phyloP scores from a whole-genome alignment of 139 green algal genomes.

The Tetradesmus lagerheimii region DNA sequence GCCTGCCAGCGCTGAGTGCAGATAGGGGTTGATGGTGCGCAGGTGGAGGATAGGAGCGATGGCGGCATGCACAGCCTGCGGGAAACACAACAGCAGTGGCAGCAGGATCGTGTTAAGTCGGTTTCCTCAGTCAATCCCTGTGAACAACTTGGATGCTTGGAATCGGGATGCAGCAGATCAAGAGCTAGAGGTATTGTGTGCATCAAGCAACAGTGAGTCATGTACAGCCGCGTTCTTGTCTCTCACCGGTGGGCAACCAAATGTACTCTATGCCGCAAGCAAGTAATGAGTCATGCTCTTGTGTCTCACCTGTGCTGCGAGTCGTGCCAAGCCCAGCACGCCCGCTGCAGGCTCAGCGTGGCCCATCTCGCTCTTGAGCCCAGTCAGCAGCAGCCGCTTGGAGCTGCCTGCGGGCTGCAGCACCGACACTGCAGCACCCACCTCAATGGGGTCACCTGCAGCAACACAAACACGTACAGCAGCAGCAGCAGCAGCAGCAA shows the following conservation, averaged over 20 bases:
- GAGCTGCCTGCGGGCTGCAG: not conserved
- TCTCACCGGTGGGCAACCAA: no score
- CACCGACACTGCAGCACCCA: conserved; percentile 65
- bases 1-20: conserved; percentile 47
- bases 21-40: conserved; percentile 75
- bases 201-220: no score
- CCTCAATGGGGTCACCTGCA: conserved; percentile 37
- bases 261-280: no score
- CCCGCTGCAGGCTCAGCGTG: conserved; percentile 70
- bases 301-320: conserved; percentile 38
- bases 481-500: not conserved
- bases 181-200: no score
- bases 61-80: conserved; percentile 10
- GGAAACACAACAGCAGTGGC: not conserved
- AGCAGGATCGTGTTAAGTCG: no score
- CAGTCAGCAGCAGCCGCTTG: conserved; percentile 47
- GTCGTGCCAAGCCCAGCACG: conserved; percentile 47
- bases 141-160: no score
- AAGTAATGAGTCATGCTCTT: no score
- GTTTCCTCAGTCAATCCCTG: no score
- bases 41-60: conserved; percentile 68
- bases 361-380: conserved; percentile 48
- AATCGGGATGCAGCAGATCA: no score
- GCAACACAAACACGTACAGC: not conserved
- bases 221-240: no score